Base-by-base conservation (phyloP, 345 rosid species). In the Populus nigra region DNA sequence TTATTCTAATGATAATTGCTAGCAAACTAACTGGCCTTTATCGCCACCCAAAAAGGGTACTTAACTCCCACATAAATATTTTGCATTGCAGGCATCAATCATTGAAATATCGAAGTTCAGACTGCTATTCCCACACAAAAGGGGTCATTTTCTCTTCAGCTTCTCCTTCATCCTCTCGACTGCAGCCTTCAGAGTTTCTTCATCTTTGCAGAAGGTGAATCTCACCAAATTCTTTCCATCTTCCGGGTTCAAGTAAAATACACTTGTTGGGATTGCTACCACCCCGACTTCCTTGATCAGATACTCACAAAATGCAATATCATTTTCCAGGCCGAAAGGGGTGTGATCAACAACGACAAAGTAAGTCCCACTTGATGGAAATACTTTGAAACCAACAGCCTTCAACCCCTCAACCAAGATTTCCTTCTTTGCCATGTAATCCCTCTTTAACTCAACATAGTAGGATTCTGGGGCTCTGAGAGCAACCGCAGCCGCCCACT, bases 181-280 rank as follows among this genome's bases (percentile, higher is more conserved):
- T 1, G 97, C 99, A 65, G 85, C 62, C 85, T 87, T 89, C 84
- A 93, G 78, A n/a, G 98, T 96, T 62, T 76, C 91, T 80, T 96
- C 99, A 76, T 96, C 99, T 84, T 96, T 93, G 86, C 95, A 92
- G 86, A 96, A 93, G 27, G 99, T 87, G 82, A 96, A 96, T 78
- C 99, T 87, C 75, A 96, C 99, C 85, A 96, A 78, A 53, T 91
- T 89, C 92, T 93, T 96, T 68, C 99, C 99, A 3, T 93, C 98
- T 86, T 93, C 97, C 0, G 98, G 97, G 81, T 96, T 90, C 78
- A 94, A 72, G 89, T 92, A 93, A 84, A 96, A 96, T 20, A 89
- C 95, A 7, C 98, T 92, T 0, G 99, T 92, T 0, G 99, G 97
- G 45, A 96, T 96, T 1, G 98, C 97, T 23, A 86, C 99, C 13